Evolutionary conservation across 805 yeast species (phyloP), one percentile per base, ranked within the genome.

Genomic region (Nakazawaea anatomiae): DNA sequence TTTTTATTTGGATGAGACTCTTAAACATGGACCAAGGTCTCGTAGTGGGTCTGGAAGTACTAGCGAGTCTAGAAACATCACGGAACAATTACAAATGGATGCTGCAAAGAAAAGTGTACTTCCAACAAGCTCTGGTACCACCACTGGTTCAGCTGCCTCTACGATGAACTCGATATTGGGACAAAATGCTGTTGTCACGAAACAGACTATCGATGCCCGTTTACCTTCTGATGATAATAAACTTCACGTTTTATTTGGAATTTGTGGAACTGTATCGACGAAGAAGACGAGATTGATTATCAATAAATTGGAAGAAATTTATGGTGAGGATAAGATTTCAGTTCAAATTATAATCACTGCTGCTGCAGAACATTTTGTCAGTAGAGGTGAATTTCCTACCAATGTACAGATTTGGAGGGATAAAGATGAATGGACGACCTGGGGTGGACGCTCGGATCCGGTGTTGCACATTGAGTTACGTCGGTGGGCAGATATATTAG

Each of bases 1-100:
- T 66, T 87, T 87, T 62, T 77, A 76, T 57, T 82, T 81, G 8
- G 87, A 83, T 54, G 91, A 86, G 51, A 73, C 85, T 1, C 62
- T 80, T n/a, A 83, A 79, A 59, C 83, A 76, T 58, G 71, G 70
- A 5, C 62, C 66, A 3, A 60, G 75, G 46, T 63, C 68, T 1
- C 57, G 70, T 28, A 64, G 69, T 42, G 65, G 67, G 2, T 66
- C 70, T 5, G 58, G 59, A 4, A 61, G 67, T 11, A 61, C 65
- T 0, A 53, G 54, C n/a, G 68, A 64, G 39, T 54, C 61, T 4
- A 49, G 59, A 54, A 47, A 56, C 44, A 45, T 30, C 48, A 45
- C 48, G 6, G 55, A 48, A 45, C 47, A 53, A 5, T 38, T 52
- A 31, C 47, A 38, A 30, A 9, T 25, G 6, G 47, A 34, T 25